Conservation (phyloP, 2,329 filamentous ascomycete species). For the Aureobasidium sp. region DNA sequence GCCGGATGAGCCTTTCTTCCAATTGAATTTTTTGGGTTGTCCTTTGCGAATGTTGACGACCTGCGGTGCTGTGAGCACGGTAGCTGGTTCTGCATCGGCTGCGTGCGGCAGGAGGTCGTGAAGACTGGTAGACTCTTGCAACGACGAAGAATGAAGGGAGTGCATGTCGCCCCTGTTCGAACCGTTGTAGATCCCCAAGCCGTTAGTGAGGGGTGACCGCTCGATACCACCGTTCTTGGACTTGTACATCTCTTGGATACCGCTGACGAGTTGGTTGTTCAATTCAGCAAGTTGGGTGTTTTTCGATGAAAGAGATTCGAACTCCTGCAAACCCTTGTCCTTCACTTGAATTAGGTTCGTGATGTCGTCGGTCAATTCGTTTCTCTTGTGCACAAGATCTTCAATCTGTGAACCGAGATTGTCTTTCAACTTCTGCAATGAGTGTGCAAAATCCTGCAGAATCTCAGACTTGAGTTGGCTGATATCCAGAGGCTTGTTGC, state of each 20-base stretch:
- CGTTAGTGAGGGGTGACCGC: constrained; percentile 38
- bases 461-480: constrained; percentile 58
- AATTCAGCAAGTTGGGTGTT: constrained; percentile 90
- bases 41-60: constrained; percentile 93
- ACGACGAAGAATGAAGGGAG: constrained; percentile 4
- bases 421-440: constrained; percentile 65
- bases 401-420: constrained; percentile 69
- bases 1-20: constrained; percentile 93
- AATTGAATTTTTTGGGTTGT: constrained; percentile 94
- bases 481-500: constrained; percentile 69
- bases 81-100: constrained; percentile 56
- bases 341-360: constrained; percentile 74
- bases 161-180: constrained; percentile 36
- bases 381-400: constrained; percentile 80
- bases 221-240: constrained; percentile 34
- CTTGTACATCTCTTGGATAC: constrained; percentile 90
- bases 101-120: constrained; percentile 27
- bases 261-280: constrained; percentile 91
- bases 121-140: constrained; percentile 11
- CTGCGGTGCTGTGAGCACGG: constrained; percentile 66
- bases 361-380: constrained; percentile 77
- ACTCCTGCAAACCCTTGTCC: constrained; percentile 89
- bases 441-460: constrained; percentile 53
- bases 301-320: constrained; percentile 88
- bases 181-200: constrained; percentile 54